These are phyloP conservation scores for Plenodomus biglobosus DNA, from an alignment of 2,329 filamentous ascomycete species.

Conservation along the genomic window DNA sequence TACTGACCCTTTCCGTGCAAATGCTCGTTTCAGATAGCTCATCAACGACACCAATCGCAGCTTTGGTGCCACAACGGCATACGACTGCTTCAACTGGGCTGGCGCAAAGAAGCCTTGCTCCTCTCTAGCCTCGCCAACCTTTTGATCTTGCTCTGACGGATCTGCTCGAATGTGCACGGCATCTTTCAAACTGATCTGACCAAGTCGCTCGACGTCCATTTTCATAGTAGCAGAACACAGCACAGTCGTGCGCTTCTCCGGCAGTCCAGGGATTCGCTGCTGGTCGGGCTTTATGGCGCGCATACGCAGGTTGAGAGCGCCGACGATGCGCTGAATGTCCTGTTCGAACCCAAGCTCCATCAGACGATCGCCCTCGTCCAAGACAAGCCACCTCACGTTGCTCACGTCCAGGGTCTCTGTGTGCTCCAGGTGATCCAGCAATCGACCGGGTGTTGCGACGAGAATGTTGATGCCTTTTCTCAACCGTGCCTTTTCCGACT, in stretches of 20 bases:
- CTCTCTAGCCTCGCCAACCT: slow-evolving; percentile 46
- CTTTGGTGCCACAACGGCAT: slow-evolving; percentile 84
- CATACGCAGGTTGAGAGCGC: slow-evolving; percentile 68
- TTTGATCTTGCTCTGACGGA: slow-evolving; percentile 54
- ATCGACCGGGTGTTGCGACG: slow-evolving; percentile 87
- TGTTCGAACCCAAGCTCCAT: slow-evolving; percentile 99
- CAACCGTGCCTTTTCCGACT: slow-evolving; percentile 87
- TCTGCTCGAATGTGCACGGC: slow-evolving; percentile 82
- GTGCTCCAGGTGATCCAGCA: slow-evolving; percentile 90
- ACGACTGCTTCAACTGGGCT: slow-evolving; percentile 90
- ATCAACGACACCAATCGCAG: slow-evolving; percentile 85
- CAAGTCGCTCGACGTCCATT: slow-evolving; percentile 91
- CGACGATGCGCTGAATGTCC: slow-evolving; percentile 84
- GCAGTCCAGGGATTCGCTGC: slow-evolving; percentile 64
- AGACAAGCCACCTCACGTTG: slow-evolving; percentile 87
- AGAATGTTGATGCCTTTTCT: slow-evolving; percentile 94
- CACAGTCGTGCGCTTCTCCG: slow-evolving; percentile 77
- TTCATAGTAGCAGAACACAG: slow-evolving; percentile 98
- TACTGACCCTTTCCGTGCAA: slow-evolving; percentile 82
- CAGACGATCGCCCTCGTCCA: slow-evolving; percentile 95
- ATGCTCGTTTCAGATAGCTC: slow-evolving; percentile 80
- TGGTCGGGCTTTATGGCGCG: slow-evolving; percentile 63
- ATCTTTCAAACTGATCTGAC: slow-evolving; percentile 93
- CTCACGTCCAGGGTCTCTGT: slow-evolving; percentile 86
- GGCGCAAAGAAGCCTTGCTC: slow-evolving; percentile 74